Percentiles rank a stretch among this genome's conserved stretches.
Evolutionary conservation across 2,329 filamentous ascomycete species (phyloP).

Genomic region (Neocatenulostroma microsporum): DNA sequence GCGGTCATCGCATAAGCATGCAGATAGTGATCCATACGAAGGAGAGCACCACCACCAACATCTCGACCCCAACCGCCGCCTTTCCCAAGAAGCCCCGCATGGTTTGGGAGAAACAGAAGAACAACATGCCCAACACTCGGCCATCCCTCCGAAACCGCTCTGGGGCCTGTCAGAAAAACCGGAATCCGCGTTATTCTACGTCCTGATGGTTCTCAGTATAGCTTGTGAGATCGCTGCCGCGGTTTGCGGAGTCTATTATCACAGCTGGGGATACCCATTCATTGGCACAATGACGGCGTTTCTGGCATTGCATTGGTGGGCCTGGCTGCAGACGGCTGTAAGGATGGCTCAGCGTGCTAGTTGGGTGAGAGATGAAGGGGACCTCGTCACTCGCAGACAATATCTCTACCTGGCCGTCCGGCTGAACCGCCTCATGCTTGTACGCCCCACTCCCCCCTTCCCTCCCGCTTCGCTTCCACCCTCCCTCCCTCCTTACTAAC

Average conservation of each 20-base stretch:
- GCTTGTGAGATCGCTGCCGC: constrained; percentile 26
- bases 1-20: too few relatives aligned
- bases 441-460: constrained; percentile 9
- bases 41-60: constrained; percentile 1
- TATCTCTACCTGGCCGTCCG: constrained; percentile 27
- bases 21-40: background rate
- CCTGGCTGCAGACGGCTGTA: constrained; percentile 28
- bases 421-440: constrained; percentile 26
- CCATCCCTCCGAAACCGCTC: constrained; percentile 18
- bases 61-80: constrained; percentile 6
- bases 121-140: constrained; percentile 21
- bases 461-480: background rate
- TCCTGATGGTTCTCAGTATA: constrained; percentile 16
- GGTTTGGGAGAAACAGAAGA: constrained; percentile 23
- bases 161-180: constrained; percentile 22
- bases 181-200: constrained; percentile 26
- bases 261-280: constrained; percentile 18
- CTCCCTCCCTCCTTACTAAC: too few relatives aligned
- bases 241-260: constrained; percentile 16
- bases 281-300: constrained; percentile 19
- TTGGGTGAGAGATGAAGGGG: constrained; percentile 27
- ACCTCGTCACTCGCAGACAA: constrained; percentile 24
- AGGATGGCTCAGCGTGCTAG: constrained; percentile 28
- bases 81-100: constrained; percentile 7
- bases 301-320: constrained; percentile 26